Base-by-base conservation (phyloP, 1,284 basidiomycete species). In the Austropuccinia psidii region DNA sequence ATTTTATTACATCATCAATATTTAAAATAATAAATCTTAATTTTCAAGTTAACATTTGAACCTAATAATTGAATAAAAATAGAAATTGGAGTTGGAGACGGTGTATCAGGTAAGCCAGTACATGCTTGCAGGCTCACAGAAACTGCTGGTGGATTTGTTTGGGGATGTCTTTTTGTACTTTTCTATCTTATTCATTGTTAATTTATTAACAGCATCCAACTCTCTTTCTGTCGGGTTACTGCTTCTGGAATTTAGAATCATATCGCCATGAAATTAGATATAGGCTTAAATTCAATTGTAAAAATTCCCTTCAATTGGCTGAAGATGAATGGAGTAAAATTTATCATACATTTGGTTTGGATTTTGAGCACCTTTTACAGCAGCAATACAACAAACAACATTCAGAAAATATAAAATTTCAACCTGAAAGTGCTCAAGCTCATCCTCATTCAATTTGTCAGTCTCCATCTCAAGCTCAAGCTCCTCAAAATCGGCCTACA, bases 281-380 rank as follows among this genome's bases (percentile, higher is more conserved):
- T 31, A 17, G 60, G 58, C n/a, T 35, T 58, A 15, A 72, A 72
- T 62, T 47, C 47, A 33, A 50, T 58, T 15, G 69, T 62, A 31
- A 72, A 41, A 61, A 72, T 45, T 57, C 61, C 39, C 13, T 72
- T 8, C 57, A 61, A 62, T 17, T 11, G 11, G 69, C 58, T 29
- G 58, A 29, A n/a, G 62, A 72, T 24, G 58, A 72, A 27, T 33
- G 61, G n/a, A 37, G 58, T 43, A 58, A 72, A 11, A 31, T 62
- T 29, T 72, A 72, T 72, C 69, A 58, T 27, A 54, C 47, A 9
- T 72, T 61, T 31, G 61, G 69, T 37, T 49, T 72, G 15, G 69
- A 72, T 4, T 41, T 72, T 27, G 69, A 72, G 57, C 49, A 62
- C 43, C 45, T 50, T n/a, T 72, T 24, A 19, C 52, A 33, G 41